Evolutionary conservation across 805 yeast species (phyloP), one percentile per base, ranked within the genome.

Genomic region (Wickerhamiella allomyrinae): DNA sequence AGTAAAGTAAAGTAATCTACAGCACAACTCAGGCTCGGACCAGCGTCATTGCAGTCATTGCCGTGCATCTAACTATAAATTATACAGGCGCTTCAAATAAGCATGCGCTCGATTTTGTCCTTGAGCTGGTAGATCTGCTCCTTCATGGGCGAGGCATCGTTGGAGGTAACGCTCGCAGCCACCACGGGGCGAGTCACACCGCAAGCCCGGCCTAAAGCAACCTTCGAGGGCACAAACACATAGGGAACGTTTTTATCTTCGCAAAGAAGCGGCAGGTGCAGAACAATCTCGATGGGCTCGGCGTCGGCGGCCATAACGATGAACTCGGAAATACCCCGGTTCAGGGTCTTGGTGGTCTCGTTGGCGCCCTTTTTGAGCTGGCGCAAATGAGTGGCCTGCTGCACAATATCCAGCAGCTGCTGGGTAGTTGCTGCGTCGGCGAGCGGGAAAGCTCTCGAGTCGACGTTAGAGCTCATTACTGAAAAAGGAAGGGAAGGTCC

Each of bases 261-360:
- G 69, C 99, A 91, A 58, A 91, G 74, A 58, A 91, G 76, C 40
- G 99, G 99, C 66, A 91, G 76, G 66, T 91, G 98, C 68, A 91
- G 77, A 61, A 91, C 78, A 67, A 91, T 89, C 73, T 91, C 99
- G 62, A 91, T 87, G 58, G 99, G 99, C 70, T 87, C 95, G 59
- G 98, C 86, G 65, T 91, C 99, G 57, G 98, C 99, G 54, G 99
- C 98, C 96, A 91, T 85, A 71, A 89, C 84, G 67, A 89, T 87
- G 75, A 89, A 89, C 72, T 89, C 98, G 58, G 96, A 83, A 61
- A 89, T 89, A 79, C 98, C 98, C 75, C 97, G 83, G 82, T 89
- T 89, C 70, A 89, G 76, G 58, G 96, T 89, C 76, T 89, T 89
- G 70, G 96, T 91, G 61, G 97, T 94, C 73, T 91, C 99, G 67